These are phyloP conservation scores for Thelonectria discophora DNA, from an alignment of 2,329 filamentous ascomycete genomes.

Conservation along the genomic window DNA sequence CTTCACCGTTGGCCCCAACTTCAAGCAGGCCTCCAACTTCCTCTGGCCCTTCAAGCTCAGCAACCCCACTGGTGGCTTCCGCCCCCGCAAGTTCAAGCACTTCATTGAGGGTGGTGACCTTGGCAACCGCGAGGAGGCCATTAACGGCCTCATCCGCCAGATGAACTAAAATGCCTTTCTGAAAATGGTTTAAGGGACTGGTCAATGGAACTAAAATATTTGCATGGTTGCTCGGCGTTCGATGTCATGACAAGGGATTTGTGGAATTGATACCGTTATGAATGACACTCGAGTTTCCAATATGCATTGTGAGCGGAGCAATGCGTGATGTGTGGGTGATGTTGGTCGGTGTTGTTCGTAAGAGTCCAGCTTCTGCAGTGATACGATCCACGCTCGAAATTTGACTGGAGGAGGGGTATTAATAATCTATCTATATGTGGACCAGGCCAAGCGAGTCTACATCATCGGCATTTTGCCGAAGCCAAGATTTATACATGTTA, in stretches of 20 bases:
- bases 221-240: slow-evolving; percentile 54
- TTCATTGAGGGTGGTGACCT: slow-evolving; percentile 98
- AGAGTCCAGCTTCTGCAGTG: not conserved
- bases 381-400: slow-evolving; percentile 1
- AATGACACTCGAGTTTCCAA: slow-evolving; percentile 53
- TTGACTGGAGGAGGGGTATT: slow-evolving; percentile 30
- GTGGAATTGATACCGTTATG: slow-evolving; percentile 52
- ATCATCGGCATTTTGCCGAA: slow-evolving; percentile 11
- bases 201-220: slow-evolving; percentile 44
- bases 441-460: slow-evolving; percentile 20
- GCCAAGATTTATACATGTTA: slow-evolving; percentile 43
- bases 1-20: slow-evolving; percentile 98
- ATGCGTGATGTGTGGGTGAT: slow-evolving; percentile 5
- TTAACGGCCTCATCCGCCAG: slow-evolving; percentile 94
- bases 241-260: slow-evolving; percentile 50
- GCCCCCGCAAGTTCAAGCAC: slow-evolving; percentile 97
- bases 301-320: slow-evolving; percentile 33
- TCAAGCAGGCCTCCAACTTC: slow-evolving; percentile 99
- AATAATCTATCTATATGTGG: slow-evolving; percentile 31
- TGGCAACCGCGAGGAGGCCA: slow-evolving; percentile 98
- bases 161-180: slow-evolving; percentile 79
- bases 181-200: slow-evolving; percentile 39
- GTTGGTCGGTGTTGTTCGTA: not conserved
- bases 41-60: slow-evolving; percentile 99
- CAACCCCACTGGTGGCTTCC: slow-evolving; percentile 98